Conservation (phyloP, 352 stramenopile genomes). For the Lagenidium giganteum region DNA sequence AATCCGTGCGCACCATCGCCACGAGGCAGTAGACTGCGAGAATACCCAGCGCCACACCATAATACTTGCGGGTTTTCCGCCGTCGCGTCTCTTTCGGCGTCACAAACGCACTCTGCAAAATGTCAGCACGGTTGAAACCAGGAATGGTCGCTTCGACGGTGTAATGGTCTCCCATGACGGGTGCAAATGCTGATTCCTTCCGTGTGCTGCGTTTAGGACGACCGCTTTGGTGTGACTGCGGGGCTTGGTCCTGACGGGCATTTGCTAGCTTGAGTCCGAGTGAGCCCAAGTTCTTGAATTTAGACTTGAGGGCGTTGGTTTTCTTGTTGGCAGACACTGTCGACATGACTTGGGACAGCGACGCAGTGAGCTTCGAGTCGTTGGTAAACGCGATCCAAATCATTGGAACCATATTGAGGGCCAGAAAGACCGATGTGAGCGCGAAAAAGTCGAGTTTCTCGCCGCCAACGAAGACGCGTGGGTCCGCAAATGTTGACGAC, state of each 20-base stretch:
- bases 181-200: constrained; percentile 47
- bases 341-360: constrained; percentile 50
- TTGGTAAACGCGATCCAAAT: constrained; percentile 83
- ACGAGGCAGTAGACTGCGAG: constrained; percentile 48
- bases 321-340: constrained; percentile 57
- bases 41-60: constrained; percentile 25
- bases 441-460: constrained; percentile 61
- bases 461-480: constrained; percentile 47
- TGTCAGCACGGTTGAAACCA: constrained; percentile 48
- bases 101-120: constrained; percentile 59
- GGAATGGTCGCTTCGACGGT: constrained; percentile 54
- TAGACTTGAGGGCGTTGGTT: constrained; percentile 48
- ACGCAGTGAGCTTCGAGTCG: constrained; percentile 69
- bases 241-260: constrained; percentile 17
- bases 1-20: constrained; percentile 29
- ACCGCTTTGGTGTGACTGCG: constrained; percentile 6
- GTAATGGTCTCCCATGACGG: constrained; percentile 56
- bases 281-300: constrained; percentile 64
- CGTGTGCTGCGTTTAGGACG: constrained; percentile 16
- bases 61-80: constrained; percentile 34
- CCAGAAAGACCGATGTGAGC: constrained; percentile 59
- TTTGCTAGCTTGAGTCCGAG: constrained; percentile 49
- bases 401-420: constrained; percentile 77
- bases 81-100: constrained; percentile 27
- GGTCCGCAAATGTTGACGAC: constrained; percentile 57